A percentile compares a stretch with the other conserved stretches of the same genome.
Evolutionary conservation across 2,329 filamentous ascomycete genomes (phyloP).

Genomic region (Rutstroemia sp.): DNA sequence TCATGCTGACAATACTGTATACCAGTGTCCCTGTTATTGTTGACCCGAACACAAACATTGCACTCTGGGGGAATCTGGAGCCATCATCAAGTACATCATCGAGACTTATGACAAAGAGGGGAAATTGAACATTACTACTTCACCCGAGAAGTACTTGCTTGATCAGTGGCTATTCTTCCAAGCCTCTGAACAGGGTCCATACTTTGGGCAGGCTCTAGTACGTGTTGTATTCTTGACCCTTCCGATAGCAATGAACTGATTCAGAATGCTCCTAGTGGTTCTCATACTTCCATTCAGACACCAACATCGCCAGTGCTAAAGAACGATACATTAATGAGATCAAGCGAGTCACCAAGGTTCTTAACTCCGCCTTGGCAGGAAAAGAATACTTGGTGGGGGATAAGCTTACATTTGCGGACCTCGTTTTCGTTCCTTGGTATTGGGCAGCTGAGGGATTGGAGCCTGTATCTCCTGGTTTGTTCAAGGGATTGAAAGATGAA

Average conservation of each 20-base stretch:
- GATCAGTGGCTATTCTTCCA: background rate
- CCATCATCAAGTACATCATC: conserved; percentile 37
- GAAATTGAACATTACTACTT: background rate
- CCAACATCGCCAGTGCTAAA: background rate
- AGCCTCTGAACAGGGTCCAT: background rate
- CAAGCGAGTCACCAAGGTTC: background rate
- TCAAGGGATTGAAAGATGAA: background rate
- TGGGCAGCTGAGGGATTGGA: background rate
- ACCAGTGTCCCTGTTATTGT: conserved; percentile 27
- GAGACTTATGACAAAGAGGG: conserved; percentile 33
- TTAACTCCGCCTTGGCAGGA: background rate
- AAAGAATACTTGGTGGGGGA: background rate
- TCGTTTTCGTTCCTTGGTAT: background rate
- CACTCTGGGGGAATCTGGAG: conserved; percentile 30
- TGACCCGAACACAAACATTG: conserved; percentile 34
- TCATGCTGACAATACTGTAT: too few relatives aligned
- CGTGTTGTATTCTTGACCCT: too few relatives aligned
- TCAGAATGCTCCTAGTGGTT: background rate
- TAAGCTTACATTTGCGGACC: background rate
- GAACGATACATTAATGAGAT: background rate
- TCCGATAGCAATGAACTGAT: too few relatives aligned
- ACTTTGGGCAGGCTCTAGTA: background rate
- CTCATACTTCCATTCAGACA: background rate
- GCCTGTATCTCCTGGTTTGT: background rate
- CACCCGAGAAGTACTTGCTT: background rate